These are phyloP conservation scores for Ilyonectria destructans DNA, from an alignment of 2,329 filamentous ascomycete genomes.

Conservation along the genomic window DNA sequence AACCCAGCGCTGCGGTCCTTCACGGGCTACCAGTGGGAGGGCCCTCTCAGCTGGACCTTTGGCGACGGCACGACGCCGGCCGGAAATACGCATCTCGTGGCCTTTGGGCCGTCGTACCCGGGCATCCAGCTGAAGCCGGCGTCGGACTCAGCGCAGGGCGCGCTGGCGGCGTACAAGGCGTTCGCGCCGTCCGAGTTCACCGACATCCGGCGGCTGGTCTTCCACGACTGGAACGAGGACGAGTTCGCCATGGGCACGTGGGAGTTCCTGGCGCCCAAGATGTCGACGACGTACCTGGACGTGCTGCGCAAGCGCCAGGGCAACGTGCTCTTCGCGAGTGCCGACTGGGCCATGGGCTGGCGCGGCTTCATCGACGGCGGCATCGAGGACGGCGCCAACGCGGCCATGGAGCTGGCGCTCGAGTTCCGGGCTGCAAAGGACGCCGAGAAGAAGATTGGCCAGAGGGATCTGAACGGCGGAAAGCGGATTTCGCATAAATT, in stretches of 20 bases:
- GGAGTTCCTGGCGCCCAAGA: conserved; percentile 29
- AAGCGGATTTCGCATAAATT: conserved; percentile 9
- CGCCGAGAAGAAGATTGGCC: neutral
- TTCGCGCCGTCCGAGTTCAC: conserved; percentile 24
- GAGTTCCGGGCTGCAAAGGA: conserved; percentile 25
- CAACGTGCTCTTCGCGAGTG: conserved; percentile 32
- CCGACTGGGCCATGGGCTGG: conserved; percentile 35
- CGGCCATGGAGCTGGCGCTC: conserved; percentile 28
- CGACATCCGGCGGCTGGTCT: conserved; percentile 27
- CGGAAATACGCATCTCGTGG: conserved; percentile 32
- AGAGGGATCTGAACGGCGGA: neutral
- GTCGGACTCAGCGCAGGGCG: conserved; percentile 6
- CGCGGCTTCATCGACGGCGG: conserved; percentile 33
- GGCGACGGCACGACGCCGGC: conserved; percentile 33
- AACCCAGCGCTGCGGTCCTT: conserved; percentile 25
- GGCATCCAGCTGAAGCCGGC: conserved; percentile 27
- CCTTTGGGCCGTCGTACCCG: conserved; percentile 27
- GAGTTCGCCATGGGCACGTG: conserved; percentile 35
- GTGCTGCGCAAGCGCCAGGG: conserved; percentile 28
- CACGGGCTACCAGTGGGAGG: conserved; percentile 23
- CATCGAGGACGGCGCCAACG: conserved; percentile 33
- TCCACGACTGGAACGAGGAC: conserved; percentile 37
- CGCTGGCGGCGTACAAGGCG: conserved; percentile 15
- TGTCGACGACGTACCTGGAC: conserved; percentile 31
- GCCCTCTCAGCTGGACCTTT: conserved; percentile 30